Base-by-base conservation (phyloP, 768 basidiomycete species). In the Tylopilus plumbeoviolaceoides region DNA sequence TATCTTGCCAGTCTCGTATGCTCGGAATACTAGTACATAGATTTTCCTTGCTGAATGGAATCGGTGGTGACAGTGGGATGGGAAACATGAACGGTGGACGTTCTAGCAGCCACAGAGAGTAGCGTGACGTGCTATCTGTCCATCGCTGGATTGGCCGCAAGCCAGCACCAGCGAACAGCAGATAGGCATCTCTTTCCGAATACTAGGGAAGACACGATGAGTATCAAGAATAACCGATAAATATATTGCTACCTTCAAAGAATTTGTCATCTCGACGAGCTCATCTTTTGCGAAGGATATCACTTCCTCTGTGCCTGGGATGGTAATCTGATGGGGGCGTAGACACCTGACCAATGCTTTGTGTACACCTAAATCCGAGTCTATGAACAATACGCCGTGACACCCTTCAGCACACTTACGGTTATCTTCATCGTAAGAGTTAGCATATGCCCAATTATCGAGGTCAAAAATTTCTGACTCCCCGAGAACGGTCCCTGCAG, bases 31-130 rank as follows among this genome's bases (percentile, higher is more conserved):
- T 80, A 59, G 23, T 23, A 23, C 23, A 2, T 23, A 87, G 89
- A 55, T 59, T 70, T 40, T 62, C 59, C 44, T 62, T 56, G 20
- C 50, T 59, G 5, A 61, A 14, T 27, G 44, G 53, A 21, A 61
- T 54, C 5, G 79, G 76, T 1, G 77, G 69, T 7, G 71, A 66
- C 0, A 88, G 69, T 1, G 23, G 23, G 3, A 83, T 71, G 33
- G 86, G 84, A 74, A 97, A 95, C 31, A 70, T 66, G 72, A 97
- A 91, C 0, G 81, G 71, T 1, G 95, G 91, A 14, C 92, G 83
- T 69, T 98, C 93, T 39, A 98, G 78, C 9, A 98, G 79, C 89
- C 91, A 98, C 27, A 98, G 73, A 1, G 89, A 88, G 68, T 94
- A 95, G 44, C 78, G 79, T 21, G 78, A 72, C 27, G 78, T 73